Conservation (phyloP, 768 basidiomycete genomes). For the Leucocoprinus birnbaumii region DNA sequence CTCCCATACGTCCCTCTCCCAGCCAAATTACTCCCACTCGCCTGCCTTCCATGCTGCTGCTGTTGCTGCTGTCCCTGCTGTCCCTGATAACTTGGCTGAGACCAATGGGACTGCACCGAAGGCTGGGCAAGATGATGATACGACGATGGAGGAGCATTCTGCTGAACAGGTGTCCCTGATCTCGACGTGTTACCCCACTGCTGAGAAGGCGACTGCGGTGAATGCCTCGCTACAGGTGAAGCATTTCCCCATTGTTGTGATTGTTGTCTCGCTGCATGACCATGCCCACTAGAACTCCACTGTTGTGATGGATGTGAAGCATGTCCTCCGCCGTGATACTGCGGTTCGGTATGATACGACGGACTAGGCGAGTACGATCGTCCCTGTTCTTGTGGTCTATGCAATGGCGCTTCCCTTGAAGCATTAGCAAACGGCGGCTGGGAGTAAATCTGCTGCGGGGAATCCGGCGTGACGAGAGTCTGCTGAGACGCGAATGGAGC, state of each 20-base stretch:
- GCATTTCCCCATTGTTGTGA: constrained; percentile 11
- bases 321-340: constrained; percentile 13
- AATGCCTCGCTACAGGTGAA: constrained; percentile 6
- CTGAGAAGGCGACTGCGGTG: constrained; percentile 6
- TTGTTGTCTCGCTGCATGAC: constrained; percentile 12
- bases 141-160: background rate
- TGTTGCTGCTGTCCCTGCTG: constrained; percentile 21
- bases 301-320: constrained; percentile 12
- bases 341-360: constrained; percentile 19
- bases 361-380: constrained; percentile 35
- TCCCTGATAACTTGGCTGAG: constrained; percentile 3
- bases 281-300: constrained; percentile 8
- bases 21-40: constrained; percentile 15
- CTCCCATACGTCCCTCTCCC: constrained; percentile 13
- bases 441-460: constrained; percentile 42
- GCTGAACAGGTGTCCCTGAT: constrained; percentile 4
- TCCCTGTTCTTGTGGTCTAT: constrained; percentile 53
- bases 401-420: constrained; percentile 58
- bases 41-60: constrained; percentile 10
- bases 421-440: constrained; percentile 24
- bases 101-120: background rate
- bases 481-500: constrained; percentile 33
- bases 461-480: constrained; percentile 31
- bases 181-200: background rate
- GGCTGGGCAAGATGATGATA: background rate